Evolutionary conservation across 495 filamentous ascomycete genomes (phyloP).

Genomic region (Choiromyces venosus): DNA sequence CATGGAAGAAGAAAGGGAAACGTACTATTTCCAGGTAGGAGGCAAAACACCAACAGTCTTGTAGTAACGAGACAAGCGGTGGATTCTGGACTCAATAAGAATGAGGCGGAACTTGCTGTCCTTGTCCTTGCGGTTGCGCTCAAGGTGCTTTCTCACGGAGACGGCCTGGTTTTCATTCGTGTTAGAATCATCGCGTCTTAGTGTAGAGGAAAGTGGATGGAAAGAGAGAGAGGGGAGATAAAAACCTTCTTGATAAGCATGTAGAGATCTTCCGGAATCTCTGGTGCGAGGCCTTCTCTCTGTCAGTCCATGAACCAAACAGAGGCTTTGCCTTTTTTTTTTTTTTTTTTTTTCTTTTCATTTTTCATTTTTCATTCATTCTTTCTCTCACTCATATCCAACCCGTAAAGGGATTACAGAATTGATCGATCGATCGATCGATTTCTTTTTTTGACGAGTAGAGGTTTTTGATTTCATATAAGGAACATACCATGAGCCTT

Average conservation of each 20-base stretch:
- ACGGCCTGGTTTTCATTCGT: slow-evolving; percentile 59
- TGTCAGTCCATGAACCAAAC: slow-evolving; percentile 93
- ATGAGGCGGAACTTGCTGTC: slow-evolving; percentile 99
- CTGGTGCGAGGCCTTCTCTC: slow-evolving; percentile 98
- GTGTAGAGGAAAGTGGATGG: too few species aligned
- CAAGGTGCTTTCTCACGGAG: slow-evolving; percentile 99
- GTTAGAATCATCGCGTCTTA: slow-evolving; percentile 3
- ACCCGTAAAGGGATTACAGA: slow-evolving; percentile 41
- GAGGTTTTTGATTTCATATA: slow-evolving; percentile 23
- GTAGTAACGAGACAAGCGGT: slow-evolving; percentile 61
- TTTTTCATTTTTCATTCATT: too few species aligned
- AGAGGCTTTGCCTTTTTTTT: slow-evolving; percentile 55
- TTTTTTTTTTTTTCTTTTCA: background rate
- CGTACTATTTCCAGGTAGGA: slow-evolving; percentile 90
- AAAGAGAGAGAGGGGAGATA: background rate
- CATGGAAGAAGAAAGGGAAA: slow-evolving; percentile 5
- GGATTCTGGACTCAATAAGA: slow-evolving; percentile 99
- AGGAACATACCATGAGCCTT: slow-evolving; percentile 79
- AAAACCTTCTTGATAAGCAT: slow-evolving; percentile 98
- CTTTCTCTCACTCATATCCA: background rate
- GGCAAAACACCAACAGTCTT: slow-evolving; percentile 98
- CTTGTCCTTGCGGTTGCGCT: slow-evolving; percentile 99
- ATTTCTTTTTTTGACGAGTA: slow-evolving; percentile 8
- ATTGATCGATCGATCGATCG: slow-evolving; percentile 17
- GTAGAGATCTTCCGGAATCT: slow-evolving; percentile 95